Conservation (phyloP, 805 yeast genomes). For the Kuraishia floccosa region DNA sequence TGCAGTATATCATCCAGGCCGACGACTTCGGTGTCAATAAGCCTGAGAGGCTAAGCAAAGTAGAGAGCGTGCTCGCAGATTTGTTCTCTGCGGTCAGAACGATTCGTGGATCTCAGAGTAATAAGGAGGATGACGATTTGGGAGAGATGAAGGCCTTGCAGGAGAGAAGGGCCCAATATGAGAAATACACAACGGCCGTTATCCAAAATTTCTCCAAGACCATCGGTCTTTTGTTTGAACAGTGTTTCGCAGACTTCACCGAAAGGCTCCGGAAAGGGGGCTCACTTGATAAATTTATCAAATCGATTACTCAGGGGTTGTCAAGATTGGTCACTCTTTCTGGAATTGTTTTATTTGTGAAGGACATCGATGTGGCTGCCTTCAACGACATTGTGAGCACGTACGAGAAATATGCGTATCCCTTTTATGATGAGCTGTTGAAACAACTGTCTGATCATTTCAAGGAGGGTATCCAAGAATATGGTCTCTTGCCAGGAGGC, state of each 20-base stretch:
- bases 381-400: constrained; percentile 29
- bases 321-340: constrained; percentile 30
- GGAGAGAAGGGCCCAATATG: constrained; percentile 54
- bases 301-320: constrained; percentile 14
- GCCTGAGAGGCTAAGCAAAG: constrained; percentile 22
- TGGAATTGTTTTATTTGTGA: constrained; percentile 45
- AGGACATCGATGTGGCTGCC: constrained; percentile 37
- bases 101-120: constrained; percentile 33
- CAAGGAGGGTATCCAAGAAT: constrained; percentile 6
- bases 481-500: too few species aligned
- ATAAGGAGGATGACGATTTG: constrained; percentile 30
- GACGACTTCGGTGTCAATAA: constrained; percentile 33
- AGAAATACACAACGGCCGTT: constrained; percentile 40
- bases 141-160: constrained; percentile 62
- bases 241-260: constrained; percentile 11
- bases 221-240: constrained; percentile 11
- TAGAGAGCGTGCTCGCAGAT: constrained; percentile 46
- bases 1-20: constrained; percentile 32
- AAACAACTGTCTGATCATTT: constrained; percentile 8
- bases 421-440: constrained; percentile 16
- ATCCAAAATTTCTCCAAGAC: constrained; percentile 27
- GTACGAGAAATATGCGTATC: constrained; percentile 21
- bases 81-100: constrained; percentile 58
- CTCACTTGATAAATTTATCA: constrained; percentile 5
- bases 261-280: constrained; percentile 5